Evolutionary conservation across 1,284 basidiomycete genomes (phyloP).

Genomic region (Tylopilus sp.): DNA sequence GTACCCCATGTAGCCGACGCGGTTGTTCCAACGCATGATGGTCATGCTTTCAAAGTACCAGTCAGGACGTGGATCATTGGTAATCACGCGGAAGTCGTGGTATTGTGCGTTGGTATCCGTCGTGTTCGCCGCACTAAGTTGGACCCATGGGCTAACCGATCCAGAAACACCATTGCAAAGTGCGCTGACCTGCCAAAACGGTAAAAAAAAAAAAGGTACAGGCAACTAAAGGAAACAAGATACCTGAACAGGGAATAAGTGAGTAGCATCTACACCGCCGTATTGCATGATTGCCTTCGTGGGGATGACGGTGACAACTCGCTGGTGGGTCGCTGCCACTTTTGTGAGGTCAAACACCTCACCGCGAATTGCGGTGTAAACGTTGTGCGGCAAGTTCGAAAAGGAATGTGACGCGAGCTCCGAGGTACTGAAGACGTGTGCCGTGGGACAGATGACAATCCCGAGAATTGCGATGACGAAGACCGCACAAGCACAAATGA

Average conservation of each 20-base stretch:
- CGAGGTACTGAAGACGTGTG: constrained; percentile 81
- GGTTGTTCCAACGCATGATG: constrained; percentile 82
- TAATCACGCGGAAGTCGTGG: constrained; percentile 91
- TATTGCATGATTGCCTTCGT: constrained; percentile 77
- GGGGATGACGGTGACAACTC: constrained; percentile 73
- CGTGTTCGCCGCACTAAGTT: constrained; percentile 75
- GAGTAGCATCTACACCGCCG: constrained; percentile 73
- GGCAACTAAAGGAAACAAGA: constrained; percentile 10
- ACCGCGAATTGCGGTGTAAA: constrained; percentile 82
- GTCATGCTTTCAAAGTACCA: constrained; percentile 98
- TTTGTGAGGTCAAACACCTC: constrained; percentile 85
- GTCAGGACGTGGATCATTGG: constrained; percentile 88
- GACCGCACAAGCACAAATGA: constrained; percentile 81
- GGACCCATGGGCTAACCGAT: constrained; percentile 80
- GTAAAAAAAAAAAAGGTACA: constrained; percentile 8
- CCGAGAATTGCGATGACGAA: constrained; percentile 94
- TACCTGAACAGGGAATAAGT: constrained; percentile 93
- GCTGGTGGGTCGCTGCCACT: constrained; percentile 59
- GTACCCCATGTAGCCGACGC: constrained; percentile 87
- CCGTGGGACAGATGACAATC: constrained; percentile 87
- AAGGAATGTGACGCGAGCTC: constrained; percentile 77
- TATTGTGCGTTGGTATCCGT: constrained; percentile 83
- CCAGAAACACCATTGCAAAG: constrained; percentile 88
- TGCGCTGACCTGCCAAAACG: constrained; percentile 69
- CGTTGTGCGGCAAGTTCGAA: constrained; percentile 63